Percentiles rank a stretch among this genome's conserved stretches.
phyloP scores from a whole-genome alignment of 345 rosid genomes.

The Odontarrhena argentea region DNA sequence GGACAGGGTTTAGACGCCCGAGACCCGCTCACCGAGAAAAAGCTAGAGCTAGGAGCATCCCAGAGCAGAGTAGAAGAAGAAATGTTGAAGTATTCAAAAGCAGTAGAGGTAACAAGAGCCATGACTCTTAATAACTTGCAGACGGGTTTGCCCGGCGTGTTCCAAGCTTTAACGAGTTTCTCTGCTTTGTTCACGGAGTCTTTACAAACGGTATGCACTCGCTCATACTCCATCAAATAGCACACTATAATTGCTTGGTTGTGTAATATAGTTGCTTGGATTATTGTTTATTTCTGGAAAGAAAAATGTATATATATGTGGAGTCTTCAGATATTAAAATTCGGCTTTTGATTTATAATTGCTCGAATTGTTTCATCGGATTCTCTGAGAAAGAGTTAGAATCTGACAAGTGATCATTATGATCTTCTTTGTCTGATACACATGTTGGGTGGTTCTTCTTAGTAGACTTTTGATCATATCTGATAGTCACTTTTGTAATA shows the following conservation, averaged over 20 bases:
- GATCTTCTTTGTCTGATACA: conserved; percentile 21
- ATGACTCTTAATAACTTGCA: conserved; percentile 86
- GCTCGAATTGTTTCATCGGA: conserved; percentile 27
- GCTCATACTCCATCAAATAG: conserved; percentile 83
- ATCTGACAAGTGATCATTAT: conserved; percentile 25
- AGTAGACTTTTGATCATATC: background rate
- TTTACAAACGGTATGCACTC: conserved; percentile 68
- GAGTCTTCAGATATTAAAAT: conserved; percentile 5
- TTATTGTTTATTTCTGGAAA: conserved; percentile 28
- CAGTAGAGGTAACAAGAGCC: conserved; percentile 89
- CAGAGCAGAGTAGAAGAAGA: conserved; percentile 93
- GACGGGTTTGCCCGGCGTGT: conserved; percentile 93
- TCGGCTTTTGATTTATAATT: conserved; percentile 28
- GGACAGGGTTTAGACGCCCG: conserved; percentile 78
- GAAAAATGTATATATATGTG: conserved; percentile 36
- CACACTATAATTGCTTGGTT: conserved; percentile 5
- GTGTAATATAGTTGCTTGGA: conserved; percentile 19
- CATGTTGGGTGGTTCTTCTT: conserved; percentile 16
- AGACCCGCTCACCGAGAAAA: conserved; percentile 87
- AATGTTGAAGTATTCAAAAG: conserved; percentile 82
- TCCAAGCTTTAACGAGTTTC: conserved; percentile 85
- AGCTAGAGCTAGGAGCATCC: conserved; percentile 78
- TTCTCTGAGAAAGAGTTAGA: conserved; percentile 22
- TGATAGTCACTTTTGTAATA: background rate
- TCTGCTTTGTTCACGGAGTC: conserved; percentile 73